Evolutionary conservation across 139 green algal species (phyloP), one percentile per base, ranked within the genome.

Genomic region (Nannochloris sp.): DNA sequence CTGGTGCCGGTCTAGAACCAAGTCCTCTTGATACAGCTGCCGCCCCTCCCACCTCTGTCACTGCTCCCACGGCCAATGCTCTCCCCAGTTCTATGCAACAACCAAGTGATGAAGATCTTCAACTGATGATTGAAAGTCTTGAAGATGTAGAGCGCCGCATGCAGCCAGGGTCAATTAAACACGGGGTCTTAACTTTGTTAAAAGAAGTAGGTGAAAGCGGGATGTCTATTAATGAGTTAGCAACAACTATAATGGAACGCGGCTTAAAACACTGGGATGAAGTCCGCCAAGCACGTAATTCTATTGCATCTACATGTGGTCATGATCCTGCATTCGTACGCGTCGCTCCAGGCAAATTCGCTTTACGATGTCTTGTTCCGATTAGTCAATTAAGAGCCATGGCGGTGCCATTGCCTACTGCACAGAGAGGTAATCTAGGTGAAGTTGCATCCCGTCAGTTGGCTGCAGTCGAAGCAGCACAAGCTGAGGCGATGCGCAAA

Each of bases 141-240:
- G 76, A 87, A 54, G 70, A 85, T 61, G 72, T 81, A 42, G 73
- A 86, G 78, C 46, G 74, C 32, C 55, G 70, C 10, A 53, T 87
- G 42, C 70, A 76, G 45, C 59, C 68, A 27, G 76, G 76, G 24
- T 79, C 69, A 33, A 60, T 83, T 42, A 90, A 87, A 69, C 65
- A 68, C 33, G 58, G 60, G 13, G 69, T 82, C 55, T 73, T 87
- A 36, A 25, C 46, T 38, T 74, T 83, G 19, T 66, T 89, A 44
- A 70, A 66, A 46, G 68, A 79, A 31, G 72, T 64, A 13, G 77
- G 74, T 10, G 23, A 42, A 6, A 34, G 61, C 4, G 67, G 74
- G 9, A 30, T 67, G 15, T 34, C 42, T 25, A 30, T 76, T 10
- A 35, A 24, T 1, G 54, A 76, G n/a, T 58, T 85, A 10, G 71